phyloP scores from a whole-genome alignment of 2,329 filamentous ascomycete species.

The Chaetomiaceae sp. region DNA sequence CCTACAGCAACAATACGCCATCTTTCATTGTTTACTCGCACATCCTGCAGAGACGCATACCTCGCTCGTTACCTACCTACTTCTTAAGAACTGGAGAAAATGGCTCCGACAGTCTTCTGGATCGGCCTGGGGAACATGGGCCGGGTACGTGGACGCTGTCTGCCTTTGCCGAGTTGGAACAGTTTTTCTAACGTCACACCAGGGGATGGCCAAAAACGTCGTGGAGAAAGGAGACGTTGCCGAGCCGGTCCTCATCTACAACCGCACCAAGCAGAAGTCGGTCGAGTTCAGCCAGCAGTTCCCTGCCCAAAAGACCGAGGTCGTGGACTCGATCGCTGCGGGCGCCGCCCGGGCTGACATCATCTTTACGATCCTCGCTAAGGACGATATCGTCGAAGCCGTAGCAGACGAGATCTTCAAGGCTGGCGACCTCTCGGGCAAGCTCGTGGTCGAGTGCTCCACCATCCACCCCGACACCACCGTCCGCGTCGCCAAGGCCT shows the following conservation, averaged over 20 bases:
- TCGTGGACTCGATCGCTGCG: slow-evolving; percentile 60
- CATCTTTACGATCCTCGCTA: slow-evolving; percentile 76
- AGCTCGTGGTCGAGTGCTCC: slow-evolving; percentile 82
- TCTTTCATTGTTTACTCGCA: neutral
- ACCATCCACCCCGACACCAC: slow-evolving; percentile 83
- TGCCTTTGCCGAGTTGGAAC: neutral
- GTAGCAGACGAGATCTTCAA: slow-evolving; percentile 56
- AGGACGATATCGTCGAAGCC: slow-evolving; percentile 67
- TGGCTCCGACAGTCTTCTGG: slow-evolving; percentile 65
- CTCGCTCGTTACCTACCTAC: neutral
- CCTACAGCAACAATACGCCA: neutral
- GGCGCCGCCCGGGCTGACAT: slow-evolving; percentile 67
- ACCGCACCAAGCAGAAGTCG: slow-evolving; percentile 67
- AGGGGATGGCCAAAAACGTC: slow-evolving; percentile 84
- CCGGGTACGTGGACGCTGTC: slow-evolving; percentile 54
- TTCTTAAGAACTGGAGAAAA: slow-evolving; percentile 27
- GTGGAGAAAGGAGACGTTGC: slow-evolving; percentile 70
- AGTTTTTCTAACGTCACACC: slow-evolving; percentile 6
- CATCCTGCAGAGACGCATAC: neutral
- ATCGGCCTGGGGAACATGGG: slow-evolving; percentile 89
- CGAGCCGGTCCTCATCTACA: slow-evolving; percentile 72
- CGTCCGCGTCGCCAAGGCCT: slow-evolving; percentile 55
- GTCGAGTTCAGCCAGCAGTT: slow-evolving; percentile 60
- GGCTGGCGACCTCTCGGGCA: slow-evolving; percentile 53
- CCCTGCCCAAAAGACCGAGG: slow-evolving; percentile 56